phyloP scores from a whole-genome alignment of 768 basidiomycete genomes.

The Tephrocybe rancida region DNA sequence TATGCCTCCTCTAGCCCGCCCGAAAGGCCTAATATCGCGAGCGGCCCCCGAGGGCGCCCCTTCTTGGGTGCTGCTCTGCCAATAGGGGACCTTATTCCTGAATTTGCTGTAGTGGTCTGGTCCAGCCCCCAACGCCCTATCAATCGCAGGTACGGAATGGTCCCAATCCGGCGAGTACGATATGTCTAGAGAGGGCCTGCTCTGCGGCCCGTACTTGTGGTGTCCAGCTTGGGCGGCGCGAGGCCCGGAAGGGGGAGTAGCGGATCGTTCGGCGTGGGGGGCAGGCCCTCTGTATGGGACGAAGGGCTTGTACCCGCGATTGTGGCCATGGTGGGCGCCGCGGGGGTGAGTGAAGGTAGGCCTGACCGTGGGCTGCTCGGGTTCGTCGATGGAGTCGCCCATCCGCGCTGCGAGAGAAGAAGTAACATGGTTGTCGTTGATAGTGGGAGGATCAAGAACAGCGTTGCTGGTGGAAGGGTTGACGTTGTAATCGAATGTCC shows the following conservation, averaged over 20 bases:
- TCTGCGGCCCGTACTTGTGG: background rate
- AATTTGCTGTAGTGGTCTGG: background rate
- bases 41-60: background rate
- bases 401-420: conserved; percentile 5
- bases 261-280: background rate
- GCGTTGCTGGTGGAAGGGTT: no score
- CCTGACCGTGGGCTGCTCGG: no score
- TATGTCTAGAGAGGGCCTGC: background rate
- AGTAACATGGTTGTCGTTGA: background rate
- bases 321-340: background rate
- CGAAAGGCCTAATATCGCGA: background rate
- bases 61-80: background rate
- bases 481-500: background rate
- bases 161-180: background rate
- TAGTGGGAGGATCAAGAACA: no score
- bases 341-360: no score
- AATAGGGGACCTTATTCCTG: background rate
- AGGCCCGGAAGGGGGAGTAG: conserved; percentile 3
- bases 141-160: background rate
- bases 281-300: background rate
- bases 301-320: background rate
- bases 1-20: background rate
- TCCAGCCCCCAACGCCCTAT: background rate
- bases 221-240: background rate
- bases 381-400: no score